Evolutionary conservation across 805 yeast species (phyloP).

Genomic region (Lipomyces oligophaga): DNA sequence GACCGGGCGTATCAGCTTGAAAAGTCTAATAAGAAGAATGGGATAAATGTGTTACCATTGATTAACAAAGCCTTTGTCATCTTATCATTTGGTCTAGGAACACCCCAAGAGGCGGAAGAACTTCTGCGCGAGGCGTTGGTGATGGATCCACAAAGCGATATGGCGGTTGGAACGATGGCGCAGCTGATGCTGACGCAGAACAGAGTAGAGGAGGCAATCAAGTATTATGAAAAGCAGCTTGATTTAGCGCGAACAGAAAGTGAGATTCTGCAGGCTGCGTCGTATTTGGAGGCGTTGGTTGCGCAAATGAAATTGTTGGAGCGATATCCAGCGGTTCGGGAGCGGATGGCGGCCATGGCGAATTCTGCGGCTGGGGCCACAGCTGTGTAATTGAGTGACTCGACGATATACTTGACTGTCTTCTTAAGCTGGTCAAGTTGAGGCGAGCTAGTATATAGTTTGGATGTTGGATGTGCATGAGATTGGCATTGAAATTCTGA

Average conservation of each 20-base stretch:
- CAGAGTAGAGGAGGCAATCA: constrained; percentile 74
- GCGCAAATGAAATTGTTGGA: constrained; percentile 53
- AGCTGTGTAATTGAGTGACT: no score
- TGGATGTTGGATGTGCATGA: no score
- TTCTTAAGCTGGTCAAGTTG: no score
- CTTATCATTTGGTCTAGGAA: constrained; percentile 40
- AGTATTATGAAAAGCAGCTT: constrained; percentile 77
- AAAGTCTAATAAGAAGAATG: constrained; percentile 35
- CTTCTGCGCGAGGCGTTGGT: constrained; percentile 68
- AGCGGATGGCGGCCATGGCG: constrained; percentile 22
- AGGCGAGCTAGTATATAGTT: no score
- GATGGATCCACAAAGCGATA: constrained; percentile 81
- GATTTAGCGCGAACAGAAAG: constrained; percentile 68
- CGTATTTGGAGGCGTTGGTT: constrained; percentile 13
- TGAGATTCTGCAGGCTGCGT: constrained; percentile 13
- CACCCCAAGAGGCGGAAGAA: constrained; percentile 54
- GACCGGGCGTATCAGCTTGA: constrained; percentile 84
- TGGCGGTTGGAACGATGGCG: constrained; percentile 86
- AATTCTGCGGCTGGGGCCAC: no score
- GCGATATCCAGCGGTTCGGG: constrained; percentile 30
- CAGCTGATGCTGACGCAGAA: constrained; percentile 84
- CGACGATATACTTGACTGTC: no score
- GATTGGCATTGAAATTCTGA: no score
- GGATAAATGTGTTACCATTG: constrained; percentile 84
- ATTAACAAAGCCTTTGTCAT: constrained; percentile 77